Evolutionary conservation across 257 asterid species (phyloP), one percentile per base, ranked within the genome.

Genomic region (Nicotiana undulata): DNA sequence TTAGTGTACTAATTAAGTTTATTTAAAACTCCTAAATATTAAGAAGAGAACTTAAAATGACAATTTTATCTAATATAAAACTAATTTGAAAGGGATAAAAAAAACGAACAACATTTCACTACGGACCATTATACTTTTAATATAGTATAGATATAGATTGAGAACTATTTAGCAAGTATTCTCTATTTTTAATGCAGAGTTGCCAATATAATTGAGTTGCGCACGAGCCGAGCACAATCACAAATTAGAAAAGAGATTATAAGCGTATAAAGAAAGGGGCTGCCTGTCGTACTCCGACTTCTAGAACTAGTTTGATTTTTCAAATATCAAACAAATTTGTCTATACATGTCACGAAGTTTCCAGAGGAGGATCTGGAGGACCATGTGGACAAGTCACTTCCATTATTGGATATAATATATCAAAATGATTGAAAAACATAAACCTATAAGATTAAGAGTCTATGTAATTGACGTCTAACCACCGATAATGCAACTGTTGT

Each of bases 401-500:
- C 16, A 74, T 72, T 24, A 24, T 72, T 72, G 2, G 78, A 74
- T 6, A n/a, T 7, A 24, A 74, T 15, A 24, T 22, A 49, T 74
- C 44, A 74, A 51, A 24, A 74, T 74, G 61, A 49, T 74, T 16
- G 40, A 72, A 15, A 12, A 46, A 24, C 40, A 72, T 22, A 51
- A 74, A 44, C 59, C 16, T 49, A 20, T 44, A 65, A 65, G 22
- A 65, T 31, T 31, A 29, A 9, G 22, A 13, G 11, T 28, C 29
- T 63, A 28, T 2, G 44, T 6, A 31, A 9, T 65, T 65, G 75
- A 37, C 55, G 37, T 15, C 9, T 40, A 26, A 10, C 56, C 16
- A 49, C 80, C 82, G 82, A 81, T 84, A 68, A 86, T 81, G 6
- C 77, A 64, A 32, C 79, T 12, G 17, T 15, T 44, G 34, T 12